Conservation (phyloP, 306 rosid species). For the Vigna unguiculata region DNA sequence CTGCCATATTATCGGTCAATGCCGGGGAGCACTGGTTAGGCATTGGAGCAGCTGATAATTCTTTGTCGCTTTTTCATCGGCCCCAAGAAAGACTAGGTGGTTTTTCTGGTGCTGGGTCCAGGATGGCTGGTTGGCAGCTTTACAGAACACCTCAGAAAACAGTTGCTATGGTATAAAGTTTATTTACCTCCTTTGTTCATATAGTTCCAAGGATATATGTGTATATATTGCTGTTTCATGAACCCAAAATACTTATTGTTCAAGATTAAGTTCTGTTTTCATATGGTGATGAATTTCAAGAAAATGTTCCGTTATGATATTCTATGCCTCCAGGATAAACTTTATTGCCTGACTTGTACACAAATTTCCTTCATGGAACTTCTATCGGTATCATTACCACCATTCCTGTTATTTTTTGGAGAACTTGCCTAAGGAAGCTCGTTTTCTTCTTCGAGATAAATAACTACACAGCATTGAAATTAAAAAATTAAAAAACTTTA, state of each 20-base stretch:
- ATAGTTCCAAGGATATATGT: slow-evolving; percentile 1
- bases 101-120: slow-evolving; percentile 77
- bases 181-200: slow-evolving; percentile 24
- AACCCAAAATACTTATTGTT: slow-evolving; percentile 23
- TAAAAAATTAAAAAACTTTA: slow-evolving; percentile 22
- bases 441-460: background rate
- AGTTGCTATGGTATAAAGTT: slow-evolving; percentile 77
- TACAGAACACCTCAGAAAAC: slow-evolving; percentile 95
- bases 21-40: slow-evolving; percentile 99
- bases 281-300: background rate
- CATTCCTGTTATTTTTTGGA: too few relatives aligned
- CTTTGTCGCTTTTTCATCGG: slow-evolving; percentile 95
- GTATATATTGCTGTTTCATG: slow-evolving; percentile 7
- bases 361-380: too few relatives aligned
- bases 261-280: background rate
- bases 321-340: too few relatives aligned
- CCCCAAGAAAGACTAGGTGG: slow-evolving; percentile 98
- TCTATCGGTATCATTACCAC: too few relatives aligned
- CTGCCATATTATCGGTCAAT: slow-evolving; percentile 85
- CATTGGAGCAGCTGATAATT: slow-evolving; percentile 98
- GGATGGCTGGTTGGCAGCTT: slow-evolving; percentile 95
- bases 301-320: background rate
- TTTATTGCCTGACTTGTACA: too few relatives aligned
- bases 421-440: too few relatives aligned
- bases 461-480: slow-evolving; percentile 6